A percentile compares a stretch with the other conserved stretches of the same genome.
Evolutionary conservation across 1,284 basidiomycete species (phyloP).

Genomic region (Heliocybe sulcata): DNA sequence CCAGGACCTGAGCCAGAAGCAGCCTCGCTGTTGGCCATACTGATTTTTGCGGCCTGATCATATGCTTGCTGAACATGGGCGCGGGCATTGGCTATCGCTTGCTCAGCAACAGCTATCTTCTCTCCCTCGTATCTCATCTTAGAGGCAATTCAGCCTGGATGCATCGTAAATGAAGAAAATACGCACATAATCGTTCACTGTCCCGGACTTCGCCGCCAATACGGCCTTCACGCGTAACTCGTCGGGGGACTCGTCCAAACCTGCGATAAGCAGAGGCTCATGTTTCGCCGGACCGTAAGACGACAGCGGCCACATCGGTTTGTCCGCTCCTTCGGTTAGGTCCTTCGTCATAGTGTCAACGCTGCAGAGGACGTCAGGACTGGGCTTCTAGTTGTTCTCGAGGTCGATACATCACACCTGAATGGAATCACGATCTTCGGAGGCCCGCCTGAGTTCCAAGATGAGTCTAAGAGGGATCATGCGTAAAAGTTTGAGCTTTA

Average conservation of each 20-base stretch:
- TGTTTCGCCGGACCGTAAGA: slow-evolving; percentile 75
- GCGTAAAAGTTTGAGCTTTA: slow-evolving; percentile 4
- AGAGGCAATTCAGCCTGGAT: slow-evolving; percentile 11
- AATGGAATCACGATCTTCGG: slow-evolving; percentile 13
- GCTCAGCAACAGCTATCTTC: slow-evolving; percentile 32
- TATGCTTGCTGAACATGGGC: slow-evolving; percentile 40
- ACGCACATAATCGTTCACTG: slow-evolving; percentile 60
- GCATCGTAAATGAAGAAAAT: background rate
- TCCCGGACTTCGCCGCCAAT: slow-evolving; percentile 49
- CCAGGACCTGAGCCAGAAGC: slow-evolving; percentile 10
- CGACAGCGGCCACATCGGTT: slow-evolving; percentile 79
- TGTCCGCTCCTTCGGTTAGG: slow-evolving; percentile 50
- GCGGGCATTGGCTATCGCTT: slow-evolving; percentile 36
- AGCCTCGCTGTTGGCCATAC: slow-evolving; percentile 12
- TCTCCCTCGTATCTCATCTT: slow-evolving; percentile 52
- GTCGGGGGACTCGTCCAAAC: slow-evolving; percentile 73
- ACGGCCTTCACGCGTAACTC: slow-evolving; percentile 73
- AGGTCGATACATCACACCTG: slow-evolving; percentile 8
- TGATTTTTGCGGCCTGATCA: slow-evolving; percentile 39
- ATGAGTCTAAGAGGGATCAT: slow-evolving; percentile 31
- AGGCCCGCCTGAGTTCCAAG: slow-evolving; percentile 26
- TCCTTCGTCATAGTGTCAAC: slow-evolving; percentile 55
- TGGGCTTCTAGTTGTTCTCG: slow-evolving; percentile 1
- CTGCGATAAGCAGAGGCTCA: slow-evolving; percentile 63
- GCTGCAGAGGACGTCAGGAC: slow-evolving; percentile 24